Conservation (phyloP, 2,329 filamentous ascomycete genomes). For the Talaromyces sp. region DNA sequence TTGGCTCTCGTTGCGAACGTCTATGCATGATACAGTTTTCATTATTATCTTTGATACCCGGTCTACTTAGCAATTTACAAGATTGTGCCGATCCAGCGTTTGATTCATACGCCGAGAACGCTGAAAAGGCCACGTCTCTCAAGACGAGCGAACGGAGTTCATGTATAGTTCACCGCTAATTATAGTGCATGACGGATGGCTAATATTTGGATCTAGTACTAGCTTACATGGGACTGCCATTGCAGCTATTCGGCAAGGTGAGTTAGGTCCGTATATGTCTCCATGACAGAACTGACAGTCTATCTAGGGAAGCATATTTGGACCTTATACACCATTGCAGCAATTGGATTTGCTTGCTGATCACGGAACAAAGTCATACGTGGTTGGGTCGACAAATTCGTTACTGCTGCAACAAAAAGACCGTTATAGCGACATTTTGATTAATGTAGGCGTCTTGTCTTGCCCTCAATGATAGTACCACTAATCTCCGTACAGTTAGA, state of each 20-base stretch:
- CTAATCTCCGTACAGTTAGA: conserved; percentile 57
- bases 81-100: conserved; percentile 94
- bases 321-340: conserved; percentile 93
- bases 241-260: conserved; percentile 93
- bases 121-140: conserved; percentile 76
- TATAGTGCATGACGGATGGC: neutral
- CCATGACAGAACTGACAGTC: conserved; percentile 61
- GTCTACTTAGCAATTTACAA: conserved; percentile 83
- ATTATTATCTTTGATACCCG: conserved; percentile 89
- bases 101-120: conserved; percentile 72
- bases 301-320: conserved; percentile 81
- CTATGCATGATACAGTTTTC: conserved; percentile 99
- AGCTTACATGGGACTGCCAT: conserved; percentile 87
- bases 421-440: conserved; percentile 90
- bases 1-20: conserved; percentile 90
- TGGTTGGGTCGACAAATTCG: conserved; percentile 95
- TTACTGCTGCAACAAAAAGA: conserved; percentile 90
- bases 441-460: conserved; percentile 58
- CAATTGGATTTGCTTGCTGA: conserved; percentile 93
- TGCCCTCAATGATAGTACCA: neutral
- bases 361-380: conserved; percentile 91
- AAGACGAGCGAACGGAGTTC: conserved; percentile 90
- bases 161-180: conserved; percentile 38
- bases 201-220: conserved; percentile 54
- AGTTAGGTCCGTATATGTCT: conserved; percentile 33